phyloP scores from a whole-genome alignment of 2,329 filamentous ascomycete species.

The Cephalotrichum gorgonifer region DNA sequence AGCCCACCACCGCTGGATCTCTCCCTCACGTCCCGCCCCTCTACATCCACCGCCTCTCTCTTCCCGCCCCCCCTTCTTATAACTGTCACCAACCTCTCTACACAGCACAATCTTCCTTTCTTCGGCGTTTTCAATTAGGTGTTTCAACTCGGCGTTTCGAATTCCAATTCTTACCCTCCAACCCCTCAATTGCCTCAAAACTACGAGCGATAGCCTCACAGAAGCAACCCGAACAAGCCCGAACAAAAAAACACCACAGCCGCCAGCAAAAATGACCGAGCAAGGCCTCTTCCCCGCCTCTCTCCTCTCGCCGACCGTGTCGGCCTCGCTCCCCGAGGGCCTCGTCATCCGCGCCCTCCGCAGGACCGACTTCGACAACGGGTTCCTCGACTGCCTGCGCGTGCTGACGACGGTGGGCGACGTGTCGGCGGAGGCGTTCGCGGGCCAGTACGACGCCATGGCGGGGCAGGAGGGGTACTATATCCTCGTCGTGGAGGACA shows the following conservation, averaged over 20 bases:
- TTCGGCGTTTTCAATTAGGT: too few relatives aligned
- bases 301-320: conserved; percentile 69
- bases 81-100: too few relatives aligned
- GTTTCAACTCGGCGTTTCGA: too few relatives aligned
- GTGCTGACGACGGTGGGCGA: conserved; percentile 92
- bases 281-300: conserved; percentile 65
- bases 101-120: too few relatives aligned
- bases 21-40: too few relatives aligned
- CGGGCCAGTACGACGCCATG: conserved; percentile 76
- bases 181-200: too few relatives aligned
- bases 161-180: too few relatives aligned
- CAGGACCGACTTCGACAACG: conserved; percentile 64
- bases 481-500: conserved; percentile 76
- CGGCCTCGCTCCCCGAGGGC: conserved; percentile 61
- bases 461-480: conserved; percentile 68
- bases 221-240: too few relatives aligned
- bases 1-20: too few relatives aligned
- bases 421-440: conserved; percentile 63
- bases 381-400: conserved; percentile 84
- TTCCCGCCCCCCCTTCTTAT: too few relatives aligned
- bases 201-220: too few relatives aligned
- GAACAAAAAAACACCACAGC: not conserved
- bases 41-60: too few relatives aligned
- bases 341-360: conserved; percentile 77
- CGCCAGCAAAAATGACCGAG: conserved; percentile 12